These are phyloP conservation scores for Candida golubevii DNA, from an alignment of 805 yeast species.

Conservation along the genomic window DNA sequence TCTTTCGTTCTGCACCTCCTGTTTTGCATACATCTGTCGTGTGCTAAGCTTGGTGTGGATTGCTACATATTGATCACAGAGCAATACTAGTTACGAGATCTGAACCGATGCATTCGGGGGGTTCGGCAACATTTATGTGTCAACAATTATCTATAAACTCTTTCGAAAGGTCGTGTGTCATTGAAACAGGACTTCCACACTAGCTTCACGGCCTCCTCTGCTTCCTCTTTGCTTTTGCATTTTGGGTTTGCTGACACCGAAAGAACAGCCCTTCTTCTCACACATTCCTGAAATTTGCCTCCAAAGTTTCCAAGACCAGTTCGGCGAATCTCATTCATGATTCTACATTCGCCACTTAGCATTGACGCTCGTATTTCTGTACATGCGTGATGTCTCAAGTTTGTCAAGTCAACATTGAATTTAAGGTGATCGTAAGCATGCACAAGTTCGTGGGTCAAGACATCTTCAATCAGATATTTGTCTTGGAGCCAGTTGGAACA, in stretches of 20 bases:
- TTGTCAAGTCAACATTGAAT: conserved; percentile 80
- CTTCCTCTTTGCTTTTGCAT: conserved; percentile 69
- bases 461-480: conserved; percentile 83
- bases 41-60: no score
- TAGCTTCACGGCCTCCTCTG: conserved; percentile 72
- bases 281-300: conserved; percentile 88
- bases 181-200: conserved; percentile 92
- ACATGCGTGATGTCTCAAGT: conserved; percentile 92
- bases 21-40: no score
- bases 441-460: conserved; percentile 85
- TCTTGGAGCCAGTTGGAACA: conserved; percentile 79
- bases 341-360: conserved; percentile 91
- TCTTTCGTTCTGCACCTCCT: no score
- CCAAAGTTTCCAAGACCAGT: conserved; percentile 51
- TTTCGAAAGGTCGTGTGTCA: conserved; percentile 94
- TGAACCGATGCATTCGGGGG: background rate
- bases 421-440: conserved; percentile 90
- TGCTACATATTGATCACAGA: no score
- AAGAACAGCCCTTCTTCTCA: conserved; percentile 78
- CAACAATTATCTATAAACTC: conserved; percentile 60
- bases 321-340: conserved; percentile 74
- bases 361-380: conserved; percentile 93
- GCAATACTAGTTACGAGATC: background rate
- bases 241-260: conserved; percentile 85
- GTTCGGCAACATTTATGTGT: background rate